These are phyloP conservation scores for Clavispora vitiphila DNA, from an alignment of 805 yeast genomes.

Conservation along the genomic window DNA sequence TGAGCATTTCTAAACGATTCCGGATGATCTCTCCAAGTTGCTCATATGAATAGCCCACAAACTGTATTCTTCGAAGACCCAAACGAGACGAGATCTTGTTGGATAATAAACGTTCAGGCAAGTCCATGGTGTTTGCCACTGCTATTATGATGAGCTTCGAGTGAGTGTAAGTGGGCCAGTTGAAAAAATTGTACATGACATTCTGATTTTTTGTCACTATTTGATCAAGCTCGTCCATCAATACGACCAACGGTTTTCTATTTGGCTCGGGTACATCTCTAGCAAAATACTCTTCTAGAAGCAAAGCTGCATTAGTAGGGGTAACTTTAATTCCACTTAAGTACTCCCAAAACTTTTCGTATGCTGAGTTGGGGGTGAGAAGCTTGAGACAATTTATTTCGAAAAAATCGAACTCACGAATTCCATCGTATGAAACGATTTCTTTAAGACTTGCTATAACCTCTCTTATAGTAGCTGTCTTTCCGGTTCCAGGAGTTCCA, in stretches of 20 bases:
- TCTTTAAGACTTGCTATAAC: slow-evolving; percentile 31
- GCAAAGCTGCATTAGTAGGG: slow-evolving; percentile 58
- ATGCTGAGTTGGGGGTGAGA: slow-evolving; percentile 72
- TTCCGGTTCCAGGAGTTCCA: slow-evolving; percentile 98
- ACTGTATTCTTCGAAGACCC: slow-evolving; percentile 82
- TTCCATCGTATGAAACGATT: slow-evolving; percentile 9
- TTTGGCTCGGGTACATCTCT: slow-evolving; percentile 20
- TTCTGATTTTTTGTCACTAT: slow-evolving; percentile 75
- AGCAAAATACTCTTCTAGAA: slow-evolving; percentile 67
- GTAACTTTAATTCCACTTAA: slow-evolving; percentile 54
- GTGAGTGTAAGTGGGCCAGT: slow-evolving; percentile 86
- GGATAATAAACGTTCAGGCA: slow-evolving; percentile 83
- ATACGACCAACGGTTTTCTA: slow-evolving; percentile 59
- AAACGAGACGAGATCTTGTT: slow-evolving; percentile 88
- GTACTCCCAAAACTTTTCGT: slow-evolving; percentile 77
- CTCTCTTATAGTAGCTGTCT: slow-evolving; percentile 88
- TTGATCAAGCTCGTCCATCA: slow-evolving; percentile 93
- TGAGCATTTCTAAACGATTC: slow-evolving; percentile 53
- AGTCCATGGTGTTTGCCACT: slow-evolving; percentile 95
- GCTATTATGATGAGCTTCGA: slow-evolving; percentile 86
- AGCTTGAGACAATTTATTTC: slow-evolving; percentile 92
- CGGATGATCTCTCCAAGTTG: slow-evolving; percentile 74
- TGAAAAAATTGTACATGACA: slow-evolving; percentile 92
- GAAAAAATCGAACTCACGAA: slow-evolving; percentile 71
- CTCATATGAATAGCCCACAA: slow-evolving; percentile 79